Percentiles rank a stretch among this genome's conserved stretches.
These are phyloP conservation scores for Schizophyllum commune DNA, from an alignment of 1,284 basidiomycete species.

Conservation along the genomic window DNA sequence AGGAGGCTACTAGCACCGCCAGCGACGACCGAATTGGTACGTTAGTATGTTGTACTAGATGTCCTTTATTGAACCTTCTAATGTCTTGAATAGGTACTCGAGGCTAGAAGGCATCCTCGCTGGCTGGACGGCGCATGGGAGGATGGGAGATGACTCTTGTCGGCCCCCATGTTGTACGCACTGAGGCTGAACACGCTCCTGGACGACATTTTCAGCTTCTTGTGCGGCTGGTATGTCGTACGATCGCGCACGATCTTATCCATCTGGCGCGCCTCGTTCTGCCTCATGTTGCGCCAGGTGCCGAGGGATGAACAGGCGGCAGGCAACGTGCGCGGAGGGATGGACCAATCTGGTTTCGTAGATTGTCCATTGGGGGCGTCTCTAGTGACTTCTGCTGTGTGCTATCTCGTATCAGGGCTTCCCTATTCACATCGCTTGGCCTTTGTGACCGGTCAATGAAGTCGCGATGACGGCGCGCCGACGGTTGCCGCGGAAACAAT, in stretches of 20 bases:
- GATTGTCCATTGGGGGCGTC: background rate
- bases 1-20: background rate
- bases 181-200: background rate
- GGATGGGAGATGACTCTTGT: background rate
- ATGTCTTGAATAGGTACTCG: background rate
- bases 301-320: background rate
- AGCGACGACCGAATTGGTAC: background rate
- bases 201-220: background rate
- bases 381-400: background rate
- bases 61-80: background rate
- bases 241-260: background rate
- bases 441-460: background rate
- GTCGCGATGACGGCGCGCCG: background rate
- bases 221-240: background rate
- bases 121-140: too few relatives aligned
- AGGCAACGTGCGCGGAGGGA: background rate
- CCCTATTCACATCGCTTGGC: background rate
- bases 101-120: too few relatives aligned
- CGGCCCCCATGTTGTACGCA: background rate
- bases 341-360: background rate
- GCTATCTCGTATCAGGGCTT: background rate
- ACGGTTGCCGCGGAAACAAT: background rate
- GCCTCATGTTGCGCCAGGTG: background rate
- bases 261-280: background rate
- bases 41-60: background rate